A percentile compares a stretch with the other conserved stretches of the same genome.
Evolutionary conservation across 2,329 filamentous ascomycete species (phyloP).

Genomic region (Exophiala sp.): DNA sequence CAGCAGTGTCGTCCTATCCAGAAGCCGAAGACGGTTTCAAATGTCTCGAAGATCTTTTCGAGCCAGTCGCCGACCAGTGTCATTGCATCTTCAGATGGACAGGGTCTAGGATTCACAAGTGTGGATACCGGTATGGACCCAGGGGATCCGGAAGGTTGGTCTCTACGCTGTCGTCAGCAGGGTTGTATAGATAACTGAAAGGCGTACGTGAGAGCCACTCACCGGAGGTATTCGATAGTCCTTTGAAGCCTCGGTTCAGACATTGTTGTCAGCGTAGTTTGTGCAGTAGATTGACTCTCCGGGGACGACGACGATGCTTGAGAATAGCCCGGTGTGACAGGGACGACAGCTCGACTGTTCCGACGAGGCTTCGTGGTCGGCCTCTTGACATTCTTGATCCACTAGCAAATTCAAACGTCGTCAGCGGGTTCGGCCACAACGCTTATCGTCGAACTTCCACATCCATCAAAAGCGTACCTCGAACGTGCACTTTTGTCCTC

Average conservation of each 20-base stretch:
- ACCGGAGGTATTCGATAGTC: not conserved
- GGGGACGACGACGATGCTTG: conserved; percentile 3
- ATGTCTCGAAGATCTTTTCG: conserved; percentile 34
- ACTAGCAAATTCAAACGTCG: conserved; percentile 4
- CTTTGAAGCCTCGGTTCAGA: not conserved
- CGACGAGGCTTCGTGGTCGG: conserved; percentile 1
- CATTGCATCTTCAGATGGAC: conserved; percentile 6
- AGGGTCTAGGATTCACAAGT: not conserved
- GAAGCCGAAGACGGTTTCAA: conserved; percentile 40
- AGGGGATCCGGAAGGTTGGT: not conserved
- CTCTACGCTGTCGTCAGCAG: not conserved
- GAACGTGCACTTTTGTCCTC: conserved; percentile 23
- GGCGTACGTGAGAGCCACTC: not conserved
- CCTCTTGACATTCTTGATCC: conserved; percentile 14
- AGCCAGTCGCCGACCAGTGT: conserved; percentile 23
- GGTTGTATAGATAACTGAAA: not conserved
- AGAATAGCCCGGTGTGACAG: not conserved
- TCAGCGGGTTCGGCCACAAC: not conserved
- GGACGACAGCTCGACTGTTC: not conserved
- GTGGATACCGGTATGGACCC: not conserved
- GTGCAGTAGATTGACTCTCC: not conserved
- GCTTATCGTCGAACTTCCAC: not conserved
- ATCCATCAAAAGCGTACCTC: conserved; percentile 8
- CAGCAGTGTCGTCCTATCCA: conserved; percentile 42
- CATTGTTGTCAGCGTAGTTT: not conserved